These are phyloP conservation scores for Avena insularis DNA, from an alignment of 176 grass and related monocot genomes.

Conservation along the genomic window DNA sequence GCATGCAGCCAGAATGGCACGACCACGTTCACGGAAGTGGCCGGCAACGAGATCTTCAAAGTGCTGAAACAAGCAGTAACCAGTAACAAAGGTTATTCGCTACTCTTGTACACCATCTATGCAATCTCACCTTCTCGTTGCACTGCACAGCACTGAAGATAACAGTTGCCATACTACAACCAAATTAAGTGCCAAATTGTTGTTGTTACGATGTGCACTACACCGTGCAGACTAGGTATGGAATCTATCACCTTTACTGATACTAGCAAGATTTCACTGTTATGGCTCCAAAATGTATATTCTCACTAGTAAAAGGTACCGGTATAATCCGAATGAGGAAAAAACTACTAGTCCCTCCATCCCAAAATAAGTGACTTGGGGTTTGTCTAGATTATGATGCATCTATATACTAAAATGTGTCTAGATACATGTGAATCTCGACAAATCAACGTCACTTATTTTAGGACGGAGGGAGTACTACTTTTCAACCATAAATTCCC, in stretches of 20 bases:
- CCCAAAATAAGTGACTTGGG: too few relatives aligned
- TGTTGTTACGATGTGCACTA: background rate
- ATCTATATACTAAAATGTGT: too few relatives aligned
- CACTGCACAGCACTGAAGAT: background rate
- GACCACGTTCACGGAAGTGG: conserved; percentile 70
- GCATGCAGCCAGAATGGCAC: conserved; percentile 66
- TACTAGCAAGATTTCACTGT: background rate
- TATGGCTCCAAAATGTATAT: background rate
- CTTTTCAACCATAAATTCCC: background rate
- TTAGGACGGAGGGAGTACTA: too few relatives aligned
- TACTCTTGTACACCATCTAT: background rate
- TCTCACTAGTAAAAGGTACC: background rate
- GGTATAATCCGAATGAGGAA: background rate
- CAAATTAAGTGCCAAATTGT: background rate
- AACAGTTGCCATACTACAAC: conserved; percentile 11
- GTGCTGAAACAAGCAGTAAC: conserved; percentile 67
- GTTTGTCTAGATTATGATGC: too few relatives aligned
- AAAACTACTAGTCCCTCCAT: too few relatives aligned
- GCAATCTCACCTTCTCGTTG: background rate
- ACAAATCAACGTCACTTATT: too few relatives aligned
- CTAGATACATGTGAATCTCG: too few relatives aligned
- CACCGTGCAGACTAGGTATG: background rate
- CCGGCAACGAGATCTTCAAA: conserved; percentile 77
- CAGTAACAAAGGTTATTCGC: conserved; percentile 12
- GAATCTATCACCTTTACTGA: conserved; percentile 13